Base-by-base conservation (phyloP, 805 yeast genomes). In the Cyberlindnera amylophila region DNA sequence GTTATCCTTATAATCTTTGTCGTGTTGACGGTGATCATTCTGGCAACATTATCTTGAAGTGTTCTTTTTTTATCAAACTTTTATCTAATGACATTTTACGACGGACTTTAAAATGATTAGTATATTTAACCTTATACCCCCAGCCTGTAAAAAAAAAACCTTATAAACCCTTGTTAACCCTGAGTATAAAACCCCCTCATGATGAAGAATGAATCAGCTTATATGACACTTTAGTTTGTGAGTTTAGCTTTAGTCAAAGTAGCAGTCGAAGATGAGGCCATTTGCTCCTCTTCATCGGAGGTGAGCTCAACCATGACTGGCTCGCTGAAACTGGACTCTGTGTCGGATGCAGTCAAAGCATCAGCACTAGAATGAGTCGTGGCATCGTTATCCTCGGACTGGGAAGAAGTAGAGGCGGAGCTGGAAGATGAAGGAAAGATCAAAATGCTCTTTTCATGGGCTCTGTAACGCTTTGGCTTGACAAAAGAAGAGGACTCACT, bases 1-100 rank as follows among this genome's bases (percentile, higher is more conserved):
- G 71, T 84, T 7, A 53, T 85, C 13, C 64, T 89, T 38, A 66
- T 78, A 13, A 76, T 81, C 1, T 58, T 86, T 36, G 64, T 76
- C 3, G 70, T 86, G 2, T 64, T 86, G 26, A 70, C 80, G 10
- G 63, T 86, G 40, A 64, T 86, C 4, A 58, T 82, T 0, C 59
- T 85, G 34, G 82, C 81, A 0, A 67, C 79, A 2, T 52, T 56
- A 19, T 34, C 48, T 3, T 47, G 30, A 30, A 16, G 17, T n/a
- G n/a, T n/a, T n/a, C 21, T 23, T 24, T 14, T n/a, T 18, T 6
- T 15, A 11, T 12, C 17, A n/a, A n/a, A n/a, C 12, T 8, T 11
- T 27, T 9, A 21, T 21, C 24, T 27, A 27, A 27, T 27, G 30
- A 27, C 16, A n/a, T 21, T 34, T 21, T 21, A 21, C 24, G 24